These are phyloP conservation scores for Aureoboletus auriporus DNA, from an alignment of 768 basidiomycete genomes.

Conservation along the genomic window DNA sequence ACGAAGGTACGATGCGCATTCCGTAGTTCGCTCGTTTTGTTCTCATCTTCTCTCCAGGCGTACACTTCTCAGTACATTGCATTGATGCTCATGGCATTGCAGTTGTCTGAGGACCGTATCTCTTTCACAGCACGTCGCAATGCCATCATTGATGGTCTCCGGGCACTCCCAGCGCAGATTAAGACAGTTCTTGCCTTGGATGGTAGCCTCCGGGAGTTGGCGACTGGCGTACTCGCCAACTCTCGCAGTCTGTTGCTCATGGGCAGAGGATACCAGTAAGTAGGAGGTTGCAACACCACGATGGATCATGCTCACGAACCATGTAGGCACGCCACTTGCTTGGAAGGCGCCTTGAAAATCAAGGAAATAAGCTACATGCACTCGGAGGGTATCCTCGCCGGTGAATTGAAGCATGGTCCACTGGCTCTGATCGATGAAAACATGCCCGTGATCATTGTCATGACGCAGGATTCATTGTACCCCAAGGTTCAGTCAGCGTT, in stretches of 20 bases:
- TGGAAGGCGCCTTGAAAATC: conserved; percentile 98
- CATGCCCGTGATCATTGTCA: conserved; percentile 98
- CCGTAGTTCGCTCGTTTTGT: not conserved
- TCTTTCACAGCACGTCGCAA: conserved; percentile 87
- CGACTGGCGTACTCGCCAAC: conserved; percentile 67
- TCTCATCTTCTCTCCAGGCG: conserved; percentile 46
- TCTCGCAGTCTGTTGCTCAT: conserved; percentile 91
- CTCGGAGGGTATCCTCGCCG: conserved; percentile 81
- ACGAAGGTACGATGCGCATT: conserved; percentile 63
- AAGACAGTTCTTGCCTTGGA: conserved; percentile 83
- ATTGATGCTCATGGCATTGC: conserved; percentile 96
- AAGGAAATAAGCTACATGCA: conserved; percentile 92
- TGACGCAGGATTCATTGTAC: conserved; percentile 98
- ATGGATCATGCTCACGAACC: not conserved
- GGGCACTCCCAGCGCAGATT: conserved; percentile 87
- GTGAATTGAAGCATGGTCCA: conserved; percentile 98
- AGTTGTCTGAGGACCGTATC: conserved; percentile 95
- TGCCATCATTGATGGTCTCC: conserved; percentile 90
- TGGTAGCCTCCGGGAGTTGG: conserved; percentile 71
- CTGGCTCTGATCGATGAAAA: conserved; percentile 97
- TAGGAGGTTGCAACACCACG: conserved; percentile 1
- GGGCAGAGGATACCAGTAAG: conserved; percentile 96
- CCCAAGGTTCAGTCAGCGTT: conserved; percentile 98
- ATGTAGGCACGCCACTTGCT: conserved; percentile 83
- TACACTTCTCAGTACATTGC: conserved; percentile 99